A percentile compares a stretch with the other conserved stretches of the same genome.
Conservation (phyloP, 257 asterid genomes). For the Solanum boliviense region DNA sequence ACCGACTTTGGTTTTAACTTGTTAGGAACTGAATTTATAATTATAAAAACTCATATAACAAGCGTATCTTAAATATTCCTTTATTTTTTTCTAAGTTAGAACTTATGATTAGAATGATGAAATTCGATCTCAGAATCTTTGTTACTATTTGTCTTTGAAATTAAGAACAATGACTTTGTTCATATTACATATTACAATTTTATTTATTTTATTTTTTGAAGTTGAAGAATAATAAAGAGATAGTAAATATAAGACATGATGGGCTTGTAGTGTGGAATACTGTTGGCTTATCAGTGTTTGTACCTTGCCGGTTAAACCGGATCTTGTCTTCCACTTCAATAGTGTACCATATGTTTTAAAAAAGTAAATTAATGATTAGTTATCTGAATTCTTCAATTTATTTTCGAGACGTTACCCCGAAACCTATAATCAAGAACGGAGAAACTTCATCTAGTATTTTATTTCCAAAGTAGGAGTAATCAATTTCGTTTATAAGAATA, state of each 20-base stretch:
- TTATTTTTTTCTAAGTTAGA: not conserved
- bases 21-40: not conserved
- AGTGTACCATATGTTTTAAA: not conserved
- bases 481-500: too few species aligned
- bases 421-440: not conserved
- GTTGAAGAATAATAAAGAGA: not conserved
- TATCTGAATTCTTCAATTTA: not conserved
- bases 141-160: not conserved
- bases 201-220: not conserved
- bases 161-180: not conserved
- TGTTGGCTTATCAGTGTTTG: not conserved
- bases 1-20: not conserved
- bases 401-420: not conserved
- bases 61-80: not conserved
- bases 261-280: not conserved
- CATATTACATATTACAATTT: not conserved
- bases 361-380: not conserved
- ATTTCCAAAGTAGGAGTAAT: not conserved
- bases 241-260: not conserved
- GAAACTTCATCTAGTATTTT: not conserved
- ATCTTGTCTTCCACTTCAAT: slow-evolving; percentile 17
- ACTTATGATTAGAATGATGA: not conserved
- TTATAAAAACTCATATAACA: not conserved
- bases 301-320: slow-evolving; percentile 19
- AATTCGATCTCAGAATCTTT: not conserved